Evolutionary conservation across 1,284 basidiomycete species (phyloP), one percentile per base, ranked within the genome.

Genomic region (Irpex sp.): DNA sequence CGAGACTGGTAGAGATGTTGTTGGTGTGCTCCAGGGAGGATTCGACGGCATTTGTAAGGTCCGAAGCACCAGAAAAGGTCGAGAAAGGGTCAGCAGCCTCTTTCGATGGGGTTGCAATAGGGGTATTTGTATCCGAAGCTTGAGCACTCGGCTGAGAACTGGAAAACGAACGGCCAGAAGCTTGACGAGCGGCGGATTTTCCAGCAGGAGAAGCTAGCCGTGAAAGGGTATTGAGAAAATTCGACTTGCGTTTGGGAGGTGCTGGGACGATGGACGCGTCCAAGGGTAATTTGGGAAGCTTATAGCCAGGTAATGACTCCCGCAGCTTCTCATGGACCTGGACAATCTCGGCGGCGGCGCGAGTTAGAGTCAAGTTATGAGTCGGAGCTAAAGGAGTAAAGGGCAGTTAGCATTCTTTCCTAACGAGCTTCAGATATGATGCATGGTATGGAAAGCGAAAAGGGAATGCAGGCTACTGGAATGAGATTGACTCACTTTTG

Each of bases 291-390:
- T 77, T 71, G 35, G 89, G 89, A 59, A 89, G 76, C 59, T 79
- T 82, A 67, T 81, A 76, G 64, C 76, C 77, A 36, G 85, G 82
- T 71, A 85, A 77, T 26, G 82, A 73, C 61, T 87, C 76, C 63
- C 82, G 81, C 64, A 94, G 84, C 78, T 92, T 94, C 61, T 80
- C 79, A 75, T 94, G 86, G 21, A 93, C 81, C 65, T 94, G 91
- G 47, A 87, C 78, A 57, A 94, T 83, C 72, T 95, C 93, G 68
- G 81, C 79, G 51, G 84, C 84, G 61, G 87, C 86, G 64, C 93
- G 87, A 15, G 89, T 92, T 63, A 95, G 85, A 49, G 93, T 95
- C 62, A 94, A 81, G 78, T 94, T 93, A 79, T 94, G 93, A 33
- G 91, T 95, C 35, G 92, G 89, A 13, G 92, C 93, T 90, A 77